phyloP scores from a whole-genome alignment of 2,329 filamentous ascomycete genomes.

The Beauveria brongniartii region DNA sequence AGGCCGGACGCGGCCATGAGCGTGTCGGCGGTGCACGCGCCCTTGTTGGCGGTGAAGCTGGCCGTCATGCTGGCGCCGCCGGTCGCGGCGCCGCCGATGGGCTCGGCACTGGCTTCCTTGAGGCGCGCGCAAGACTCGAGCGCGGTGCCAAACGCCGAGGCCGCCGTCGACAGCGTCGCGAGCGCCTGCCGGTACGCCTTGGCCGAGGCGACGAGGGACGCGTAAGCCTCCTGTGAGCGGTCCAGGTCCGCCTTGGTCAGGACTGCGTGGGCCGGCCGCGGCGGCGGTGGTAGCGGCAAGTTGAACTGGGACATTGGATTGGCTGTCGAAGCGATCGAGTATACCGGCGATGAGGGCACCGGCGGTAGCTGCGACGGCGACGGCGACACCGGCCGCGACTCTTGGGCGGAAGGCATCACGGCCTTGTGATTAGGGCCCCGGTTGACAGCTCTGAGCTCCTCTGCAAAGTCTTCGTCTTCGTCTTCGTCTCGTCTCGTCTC shows the following conservation, averaged over 20 bases:
- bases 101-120: constrained; percentile 57
- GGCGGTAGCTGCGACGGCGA: constrained; percentile 50
- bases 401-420: constrained; percentile 25
- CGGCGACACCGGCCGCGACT: constrained; percentile 36
- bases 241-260: constrained; percentile 57
- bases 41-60: constrained; percentile 35
- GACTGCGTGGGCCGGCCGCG: constrained; percentile 48
- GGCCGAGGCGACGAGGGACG: constrained; percentile 52
- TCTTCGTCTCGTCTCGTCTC: neutral
- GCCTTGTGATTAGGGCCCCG: neutral
- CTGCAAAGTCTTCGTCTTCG: neutral
- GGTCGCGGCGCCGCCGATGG: constrained; percentile 34
- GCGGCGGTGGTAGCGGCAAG: constrained; percentile 53
- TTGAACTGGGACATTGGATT: constrained; percentile 51
- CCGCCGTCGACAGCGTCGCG: constrained; percentile 50
- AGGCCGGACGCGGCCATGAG: constrained; percentile 55
- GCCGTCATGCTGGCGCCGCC: constrained; percentile 32
- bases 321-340: constrained; percentile 55
- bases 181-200: constrained; percentile 58
- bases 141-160: constrained; percentile 55
- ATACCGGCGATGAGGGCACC: constrained; percentile 55
- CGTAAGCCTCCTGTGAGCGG: constrained; percentile 53
- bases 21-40: constrained; percentile 54
- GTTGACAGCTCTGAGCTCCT: neutral
- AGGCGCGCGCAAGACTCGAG: constrained; percentile 61